A percentile compares a stretch with the other conserved stretches of the same genome.
Conservation (phyloP, 257 asterid genomes). For the Orobanche coerulescens region DNA sequence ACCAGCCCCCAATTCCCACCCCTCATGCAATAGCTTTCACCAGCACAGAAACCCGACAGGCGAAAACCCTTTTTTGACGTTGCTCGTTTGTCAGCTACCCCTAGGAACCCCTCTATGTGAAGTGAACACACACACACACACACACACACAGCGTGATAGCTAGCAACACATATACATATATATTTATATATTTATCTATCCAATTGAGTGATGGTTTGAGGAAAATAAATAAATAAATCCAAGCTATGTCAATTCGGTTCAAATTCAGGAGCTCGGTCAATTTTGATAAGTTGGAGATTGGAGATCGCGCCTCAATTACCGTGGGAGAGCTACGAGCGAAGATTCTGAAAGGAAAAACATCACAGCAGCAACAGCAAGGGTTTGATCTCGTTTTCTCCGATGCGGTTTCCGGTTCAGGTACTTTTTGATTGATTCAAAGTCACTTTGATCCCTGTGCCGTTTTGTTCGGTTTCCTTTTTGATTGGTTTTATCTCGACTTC, state of each 20-base stretch:
- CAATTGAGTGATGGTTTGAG: slow-evolving; percentile 21
- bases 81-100: not conserved
- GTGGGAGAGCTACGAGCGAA: slow-evolving; percentile 44
- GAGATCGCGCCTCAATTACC: slow-evolving; percentile 49
- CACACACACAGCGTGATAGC: not conserved
- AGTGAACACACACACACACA: not conserved
- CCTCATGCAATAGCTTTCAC: slow-evolving; percentile 22
- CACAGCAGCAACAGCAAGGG: slow-evolving; percentile 48
- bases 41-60: slow-evolving; percentile 21
- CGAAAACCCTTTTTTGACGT: slow-evolving; percentile 24
- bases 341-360: slow-evolving; percentile 39
- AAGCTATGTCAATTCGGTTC: slow-evolving; percentile 69
- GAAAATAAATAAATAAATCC: not conserved
- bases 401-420: slow-evolving; percentile 62
- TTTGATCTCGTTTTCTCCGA: slow-evolving; percentile 77
- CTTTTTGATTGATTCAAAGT: not conserved
- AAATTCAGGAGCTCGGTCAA: slow-evolving; percentile 65
- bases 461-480: not conserved
- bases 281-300: slow-evolving; percentile 55
- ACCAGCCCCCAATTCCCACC: not conserved
- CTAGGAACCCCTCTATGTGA: not conserved
- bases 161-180: not conserved
- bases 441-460: not conserved
- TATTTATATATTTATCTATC: too few relatives aligned
- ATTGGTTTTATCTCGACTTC: not conserved